Evolutionary conservation across 768 basidiomycete species (phyloP).

Genomic region (Termitomyces sp.): DNA sequence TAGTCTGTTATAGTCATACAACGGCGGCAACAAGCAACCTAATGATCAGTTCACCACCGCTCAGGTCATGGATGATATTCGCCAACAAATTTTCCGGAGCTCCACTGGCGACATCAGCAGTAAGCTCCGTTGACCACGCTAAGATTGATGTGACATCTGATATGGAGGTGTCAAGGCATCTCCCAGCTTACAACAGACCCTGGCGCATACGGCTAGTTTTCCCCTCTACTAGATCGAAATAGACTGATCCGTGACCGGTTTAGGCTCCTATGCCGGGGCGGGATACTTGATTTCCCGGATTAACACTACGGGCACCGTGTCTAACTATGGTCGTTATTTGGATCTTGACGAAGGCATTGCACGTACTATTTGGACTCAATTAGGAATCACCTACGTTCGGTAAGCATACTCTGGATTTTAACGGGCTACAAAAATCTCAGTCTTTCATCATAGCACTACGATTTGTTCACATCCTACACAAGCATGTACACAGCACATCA

Average conservation of each 20-base stretch:
- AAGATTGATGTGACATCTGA: not conserved
- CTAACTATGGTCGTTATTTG: conserved; percentile 61
- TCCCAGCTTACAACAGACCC: conserved; percentile 46
- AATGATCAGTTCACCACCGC: conserved; percentile 41
- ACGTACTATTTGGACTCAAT: conserved; percentile 59
- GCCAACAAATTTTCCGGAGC: conserved; percentile 55
- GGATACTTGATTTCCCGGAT: conserved; percentile 56
- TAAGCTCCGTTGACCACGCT: conserved; percentile 21
- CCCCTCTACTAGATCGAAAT: not conserved
- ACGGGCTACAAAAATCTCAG: not conserved
- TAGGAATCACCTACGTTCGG: conserved; percentile 44
- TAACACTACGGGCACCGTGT: conserved; percentile 31
- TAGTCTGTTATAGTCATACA: conserved; percentile 45
- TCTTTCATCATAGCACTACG: conserved; percentile 21
- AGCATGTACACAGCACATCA: conserved; percentile 60
- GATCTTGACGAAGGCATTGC: conserved; percentile 63
- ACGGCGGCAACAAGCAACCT: conserved; percentile 63
- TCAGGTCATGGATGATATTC: conserved; percentile 46
- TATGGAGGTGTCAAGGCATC: conserved; percentile 36
- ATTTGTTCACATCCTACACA: conserved; percentile 67
- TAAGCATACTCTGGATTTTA: conserved; percentile 18
- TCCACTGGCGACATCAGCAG: conserved; percentile 56
- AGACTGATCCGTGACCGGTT: not conserved
- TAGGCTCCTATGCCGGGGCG: conserved; percentile 68
- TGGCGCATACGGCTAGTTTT: conserved; percentile 56